Evolutionary conservation across 2,329 filamentous ascomycete genomes (phyloP), one percentile per base, ranked within the genome.

Genomic region (Tothia fuscella): DNA sequence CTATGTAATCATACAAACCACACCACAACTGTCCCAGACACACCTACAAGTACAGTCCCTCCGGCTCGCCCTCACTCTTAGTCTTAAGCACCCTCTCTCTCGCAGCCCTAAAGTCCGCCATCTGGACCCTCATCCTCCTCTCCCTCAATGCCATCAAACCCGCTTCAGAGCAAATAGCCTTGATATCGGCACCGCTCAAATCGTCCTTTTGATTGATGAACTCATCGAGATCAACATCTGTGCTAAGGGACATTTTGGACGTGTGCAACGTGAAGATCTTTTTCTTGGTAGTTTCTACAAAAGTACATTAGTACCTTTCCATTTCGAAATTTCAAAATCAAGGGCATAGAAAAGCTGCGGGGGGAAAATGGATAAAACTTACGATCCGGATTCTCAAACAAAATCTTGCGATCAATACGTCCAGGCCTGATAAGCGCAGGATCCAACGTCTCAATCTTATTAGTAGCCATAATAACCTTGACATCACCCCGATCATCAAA

Each of bases 401-500:
- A 67, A 59, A 98, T 98, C 76, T 98, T 98, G 54, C 91, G 81
- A 64, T 98, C 91, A 62, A 98, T 98, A 73, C 91, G 88, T 49
- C 91, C 91, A 33, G 91, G 91, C 51, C 91, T 82, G 58, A 98
- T 98, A 52, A 98, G 72, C 14, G 91, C 91, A 42, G 91, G 91
- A 57, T 98, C 93, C 21, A 98, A 73, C 3, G 86, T 93, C 52
- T 98, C 93, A 52, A 98, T 98, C 76, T 98, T 98, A 78, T 98
- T 98, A 51, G 91, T 98, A 10, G 91, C 93, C 88, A 98, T 96
- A 62, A 98, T 89, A 47, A 98, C 91, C 71, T 98, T 98, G 64
- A 98, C 89, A 59, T 98, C 91, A 52, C 91, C 93, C 47, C 91
- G 84, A 63, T 98, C 93, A 58, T 98, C 91, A 66, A 98, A 98